Evolutionary conservation across 106 monocot genomes (phyloP).

Genomic region (Xerophyta viscosa): DNA sequence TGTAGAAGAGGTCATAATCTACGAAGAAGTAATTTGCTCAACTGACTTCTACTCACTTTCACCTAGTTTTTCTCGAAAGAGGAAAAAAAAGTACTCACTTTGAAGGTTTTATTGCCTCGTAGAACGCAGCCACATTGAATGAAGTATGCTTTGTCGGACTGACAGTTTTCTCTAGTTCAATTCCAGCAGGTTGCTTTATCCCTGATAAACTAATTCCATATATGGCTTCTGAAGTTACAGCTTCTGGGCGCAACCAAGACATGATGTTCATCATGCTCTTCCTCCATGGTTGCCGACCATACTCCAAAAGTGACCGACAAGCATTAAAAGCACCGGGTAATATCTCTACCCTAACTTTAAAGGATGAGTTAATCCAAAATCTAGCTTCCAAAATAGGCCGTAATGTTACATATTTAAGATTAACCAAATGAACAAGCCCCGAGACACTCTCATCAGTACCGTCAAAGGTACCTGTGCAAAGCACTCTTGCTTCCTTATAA

Average conservation of each 20-base stretch:
- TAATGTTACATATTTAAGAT: slow-evolving; percentile 43
- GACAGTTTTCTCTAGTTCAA: slow-evolving; percentile 7
- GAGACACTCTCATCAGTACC: slow-evolving; percentile 81
- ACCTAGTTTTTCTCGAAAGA: background rate
- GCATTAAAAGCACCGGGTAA: slow-evolving; percentile 55
- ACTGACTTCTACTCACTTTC: too few species aligned
- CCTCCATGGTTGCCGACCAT: slow-evolving; percentile 66
- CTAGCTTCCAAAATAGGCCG: slow-evolving; percentile 30
- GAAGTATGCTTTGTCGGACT: slow-evolving; percentile 28
- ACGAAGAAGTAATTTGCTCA: too few species aligned
- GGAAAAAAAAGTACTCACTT: slow-evolving; percentile 34
- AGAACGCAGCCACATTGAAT: slow-evolving; percentile 66
- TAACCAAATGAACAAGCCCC: slow-evolving; percentile 72
- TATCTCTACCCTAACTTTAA: slow-evolving; percentile 69
- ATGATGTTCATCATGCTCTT: slow-evolving; percentile 89
- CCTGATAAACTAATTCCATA: slow-evolving; percentile 31
- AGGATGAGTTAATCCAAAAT: slow-evolving; percentile 18
- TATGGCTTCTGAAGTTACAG: slow-evolving; percentile 55
- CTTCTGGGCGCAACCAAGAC: slow-evolving; percentile 86
- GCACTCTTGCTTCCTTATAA: slow-evolving; percentile 4
- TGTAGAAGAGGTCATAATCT: too few species aligned
- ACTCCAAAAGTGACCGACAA: slow-evolving; percentile 60
- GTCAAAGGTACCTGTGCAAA: slow-evolving; percentile 76
- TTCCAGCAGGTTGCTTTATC: slow-evolving; percentile 4
- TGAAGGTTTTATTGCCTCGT: slow-evolving; percentile 90